A percentile compares a stretch with the other conserved stretches of the same genome.
Evolutionary conservation across 495 filamentous ascomycete genomes (phyloP).

Genomic region (Daldinia caldariorum): DNA sequence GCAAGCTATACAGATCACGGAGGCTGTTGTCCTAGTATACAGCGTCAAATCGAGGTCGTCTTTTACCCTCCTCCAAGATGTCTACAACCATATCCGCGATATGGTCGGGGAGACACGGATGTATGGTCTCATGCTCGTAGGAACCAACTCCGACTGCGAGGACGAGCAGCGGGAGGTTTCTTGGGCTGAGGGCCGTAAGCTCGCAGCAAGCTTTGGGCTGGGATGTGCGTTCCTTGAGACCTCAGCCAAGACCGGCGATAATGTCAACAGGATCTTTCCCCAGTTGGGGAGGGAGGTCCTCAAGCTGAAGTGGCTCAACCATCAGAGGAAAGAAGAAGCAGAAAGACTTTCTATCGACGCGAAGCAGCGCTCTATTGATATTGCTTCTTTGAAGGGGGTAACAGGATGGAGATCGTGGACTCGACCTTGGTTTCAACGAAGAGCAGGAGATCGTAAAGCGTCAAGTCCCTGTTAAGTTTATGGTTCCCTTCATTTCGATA

Average conservation of each 20-base stretch:
- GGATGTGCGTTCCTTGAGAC: conserved; percentile 50
- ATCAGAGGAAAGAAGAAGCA: conserved; percentile 40
- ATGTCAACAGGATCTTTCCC: conserved; percentile 48
- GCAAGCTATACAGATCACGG: conserved; percentile 53
- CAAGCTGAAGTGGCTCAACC: conserved; percentile 32
- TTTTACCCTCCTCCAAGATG: conserved; percentile 41
- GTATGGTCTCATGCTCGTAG: conserved; percentile 52
- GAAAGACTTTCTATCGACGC: conserved; percentile 24
- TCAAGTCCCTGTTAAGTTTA: conserved; percentile 20
- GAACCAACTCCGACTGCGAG: conserved; percentile 49
- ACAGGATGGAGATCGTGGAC: conserved; percentile 38
- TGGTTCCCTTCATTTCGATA: neutral
- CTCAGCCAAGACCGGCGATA: conserved; percentile 53
- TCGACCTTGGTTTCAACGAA: conserved; percentile 37
- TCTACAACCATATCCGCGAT: conserved; percentile 48
- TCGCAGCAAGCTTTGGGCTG: conserved; percentile 37
- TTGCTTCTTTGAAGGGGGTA: conserved; percentile 22
- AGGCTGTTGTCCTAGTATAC: conserved; percentile 55
- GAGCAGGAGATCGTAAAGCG: conserved; percentile 17
- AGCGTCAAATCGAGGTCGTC: conserved; percentile 49
- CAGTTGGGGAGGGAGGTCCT: conserved; percentile 48
- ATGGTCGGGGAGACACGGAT: conserved; percentile 34
- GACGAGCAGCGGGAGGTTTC: conserved; percentile 43
- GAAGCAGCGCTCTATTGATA: conserved; percentile 5
- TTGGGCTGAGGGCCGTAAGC: conserved; percentile 44